Percentiles rank a stretch among this genome's conserved stretches.
Conservation (phyloP, 768 basidiomycete genomes). For the Tulasnella sp. region DNA sequence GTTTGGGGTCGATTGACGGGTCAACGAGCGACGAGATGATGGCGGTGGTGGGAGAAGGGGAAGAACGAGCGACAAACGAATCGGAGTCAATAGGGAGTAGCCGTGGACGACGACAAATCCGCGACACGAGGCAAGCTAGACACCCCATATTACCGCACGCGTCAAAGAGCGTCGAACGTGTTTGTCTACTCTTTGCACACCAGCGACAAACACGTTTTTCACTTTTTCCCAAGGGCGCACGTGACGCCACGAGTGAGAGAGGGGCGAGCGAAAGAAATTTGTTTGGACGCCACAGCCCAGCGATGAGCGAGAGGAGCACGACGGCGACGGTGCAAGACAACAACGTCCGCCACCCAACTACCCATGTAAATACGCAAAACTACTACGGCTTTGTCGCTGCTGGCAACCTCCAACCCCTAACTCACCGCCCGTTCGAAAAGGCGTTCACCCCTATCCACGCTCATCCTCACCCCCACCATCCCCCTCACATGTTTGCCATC, state of each 20-base stretch:
- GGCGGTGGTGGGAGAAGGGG: no score
- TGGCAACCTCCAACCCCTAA: background rate
- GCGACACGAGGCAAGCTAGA: no score
- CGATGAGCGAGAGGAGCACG: background rate
- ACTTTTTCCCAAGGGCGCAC: background rate
- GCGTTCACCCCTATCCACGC: slow-evolving; percentile 6
- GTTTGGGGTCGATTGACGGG: no score
- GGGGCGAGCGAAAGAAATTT: background rate
- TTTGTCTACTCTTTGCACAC: no score
- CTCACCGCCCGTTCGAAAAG: slow-evolving; percentile 1
- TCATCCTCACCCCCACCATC: background rate
- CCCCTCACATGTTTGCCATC: slow-evolving; percentile 9
- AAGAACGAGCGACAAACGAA: no score
- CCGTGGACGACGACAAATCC: no score
- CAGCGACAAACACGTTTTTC: no score
- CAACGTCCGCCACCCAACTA: background rate
- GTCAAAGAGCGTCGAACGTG: no score
- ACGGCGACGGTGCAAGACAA: background rate
- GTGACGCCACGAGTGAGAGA: background rate
- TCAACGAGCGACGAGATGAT: no score
- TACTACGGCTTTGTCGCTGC: background rate
- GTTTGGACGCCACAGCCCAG: background rate
- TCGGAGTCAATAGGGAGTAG: no score
- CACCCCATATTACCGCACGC: background rate
- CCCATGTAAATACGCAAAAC: background rate